Evolutionary conservation across 1,139 yeast species (phyloP), one percentile per base, ranked within the genome.

Genomic region (Sugiyamaella castrensis): DNA sequence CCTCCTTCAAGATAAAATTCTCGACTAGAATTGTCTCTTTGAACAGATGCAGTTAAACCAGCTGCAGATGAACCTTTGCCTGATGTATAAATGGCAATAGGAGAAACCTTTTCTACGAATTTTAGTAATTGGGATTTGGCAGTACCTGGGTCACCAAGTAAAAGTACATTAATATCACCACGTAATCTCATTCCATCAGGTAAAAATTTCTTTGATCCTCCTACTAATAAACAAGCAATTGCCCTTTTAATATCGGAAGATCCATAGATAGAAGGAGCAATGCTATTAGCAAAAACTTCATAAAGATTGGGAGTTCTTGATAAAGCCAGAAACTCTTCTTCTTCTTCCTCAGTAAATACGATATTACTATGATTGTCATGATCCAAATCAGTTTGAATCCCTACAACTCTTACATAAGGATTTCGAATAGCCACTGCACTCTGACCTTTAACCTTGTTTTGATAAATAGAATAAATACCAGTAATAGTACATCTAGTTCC

Each of bases 31-130:
- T 88, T 78, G 64, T 92, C 98, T 66, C 98, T 78, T 70, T 92
- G 98, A 27, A 92, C 98, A 10, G 96, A 86, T 0, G 98, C 98
- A 1, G 99, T 92, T 68, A 92, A 78, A 81, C 99, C 99, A 4
- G 98, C 99, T 1, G 99, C 99, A 16, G 98, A 91, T 0, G 98
- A 92, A 62, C 99, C 99, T 65, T 92, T 92, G 73, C 99, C 99
- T 0, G 98, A 89, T 1, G 99, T 92, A 66, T 92, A 92, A 38
- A 92, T 92, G 1, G 98, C 82, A 54, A 92, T 89, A 4, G 98
- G 98, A 7, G 96, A 82, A 16, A 87, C 89, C 64, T 92, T 91
- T 65, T 92, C 98, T 19, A 89, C 98, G 61, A 91, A 92, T 66
- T 94, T 92, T 61, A 92, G 77, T 53, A 92, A 72, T 72, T 92